Evolutionary conservation across 176 grass and related monocot genomes (phyloP).

Genomic region (Oryza nivara): DNA sequence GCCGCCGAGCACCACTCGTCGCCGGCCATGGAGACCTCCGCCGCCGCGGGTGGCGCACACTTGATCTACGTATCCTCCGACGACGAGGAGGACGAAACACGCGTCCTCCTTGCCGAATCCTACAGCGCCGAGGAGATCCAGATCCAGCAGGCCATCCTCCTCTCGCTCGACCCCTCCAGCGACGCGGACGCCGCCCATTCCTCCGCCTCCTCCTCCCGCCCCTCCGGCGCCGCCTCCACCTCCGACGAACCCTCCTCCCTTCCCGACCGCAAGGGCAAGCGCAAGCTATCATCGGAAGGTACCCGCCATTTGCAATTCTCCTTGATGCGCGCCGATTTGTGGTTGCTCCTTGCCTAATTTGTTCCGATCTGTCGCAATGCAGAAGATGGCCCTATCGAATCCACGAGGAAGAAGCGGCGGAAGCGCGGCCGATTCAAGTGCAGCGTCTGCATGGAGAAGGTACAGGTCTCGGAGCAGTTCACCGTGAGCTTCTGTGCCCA

Average conservation of each 20-base stretch:
- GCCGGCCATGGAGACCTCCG: conserved; percentile 40
- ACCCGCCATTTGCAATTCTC: not conserved
- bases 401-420: not conserved
- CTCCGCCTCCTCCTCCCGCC: not conserved
- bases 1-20: not conserved
- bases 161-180: conserved; percentile 40
- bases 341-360: not conserved
- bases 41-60: not conserved
- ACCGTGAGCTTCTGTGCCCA: conserved; percentile 43
- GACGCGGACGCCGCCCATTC: not conserved
- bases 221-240: not conserved
- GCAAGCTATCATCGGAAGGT: conserved; percentile 45
- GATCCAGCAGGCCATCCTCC: conserved; percentile 53
- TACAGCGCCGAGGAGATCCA: conserved; percentile 44
- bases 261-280: conserved; percentile 46
- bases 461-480: conserved; percentile 37
- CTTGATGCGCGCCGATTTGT: not conserved
- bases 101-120: not conserved
- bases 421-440: conserved; percentile 49
- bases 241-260: not conserved
- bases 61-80: conserved; percentile 28
- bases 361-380: not conserved
- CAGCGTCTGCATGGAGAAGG: conserved; percentile 60
- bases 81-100: conserved; percentile 19
- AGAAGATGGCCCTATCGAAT: not conserved